Conservation (phyloP, 768 basidiomycete genomes). For the Rhodocollybia butyracea region DNA sequence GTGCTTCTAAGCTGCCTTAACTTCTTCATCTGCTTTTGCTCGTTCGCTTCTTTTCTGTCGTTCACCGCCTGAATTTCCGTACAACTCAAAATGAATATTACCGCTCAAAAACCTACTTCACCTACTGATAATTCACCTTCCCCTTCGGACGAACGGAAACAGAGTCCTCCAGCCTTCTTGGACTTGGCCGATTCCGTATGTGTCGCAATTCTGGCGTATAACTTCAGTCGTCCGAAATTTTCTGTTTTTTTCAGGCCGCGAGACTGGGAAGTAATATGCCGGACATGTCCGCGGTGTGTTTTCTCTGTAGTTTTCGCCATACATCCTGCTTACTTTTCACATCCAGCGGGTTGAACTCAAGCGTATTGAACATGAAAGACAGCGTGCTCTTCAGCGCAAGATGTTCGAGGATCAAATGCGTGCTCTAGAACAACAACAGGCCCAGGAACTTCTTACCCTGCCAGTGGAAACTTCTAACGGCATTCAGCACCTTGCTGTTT, state of each 20-base stretch:
- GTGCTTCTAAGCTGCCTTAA: slow-evolving; percentile 61
- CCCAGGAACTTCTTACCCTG: slow-evolving; percentile 75
- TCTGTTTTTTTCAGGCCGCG: slow-evolving; percentile 52
- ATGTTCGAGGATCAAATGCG: slow-evolving; percentile 98
- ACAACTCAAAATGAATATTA: slow-evolving; percentile 64
- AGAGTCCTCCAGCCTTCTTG: slow-evolving; percentile 88
- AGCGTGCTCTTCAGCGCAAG: slow-evolving; percentile 81
- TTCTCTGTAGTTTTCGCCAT: neutral
- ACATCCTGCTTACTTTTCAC: slow-evolving; percentile 3
- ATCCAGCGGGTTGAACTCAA: slow-evolving; percentile 84
- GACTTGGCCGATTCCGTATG: slow-evolving; percentile 91
- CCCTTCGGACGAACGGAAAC: slow-evolving; percentile 66
- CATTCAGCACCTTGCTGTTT: slow-evolving; percentile 78
- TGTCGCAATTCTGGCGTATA: no score
- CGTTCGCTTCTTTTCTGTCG: slow-evolving; percentile 50
- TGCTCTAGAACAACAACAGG: slow-evolving; percentile 87
- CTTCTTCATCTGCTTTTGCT: slow-evolving; percentile 46
- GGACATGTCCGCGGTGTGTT: slow-evolving; percentile 81
- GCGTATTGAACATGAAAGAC: slow-evolving; percentile 87
- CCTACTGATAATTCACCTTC: slow-evolving; percentile 69
- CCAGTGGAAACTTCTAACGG: slow-evolving; percentile 54
- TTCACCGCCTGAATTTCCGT: slow-evolving; percentile 53
- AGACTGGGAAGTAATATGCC: slow-evolving; percentile 82
- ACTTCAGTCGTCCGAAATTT: slow-evolving; percentile 13
- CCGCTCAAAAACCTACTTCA: slow-evolving; percentile 67